A percentile compares a stretch with the other conserved stretches of the same genome.
phyloP scores from a whole-genome alignment of 2,329 filamentous ascomycete species.

The Penicillium sp. region DNA sequence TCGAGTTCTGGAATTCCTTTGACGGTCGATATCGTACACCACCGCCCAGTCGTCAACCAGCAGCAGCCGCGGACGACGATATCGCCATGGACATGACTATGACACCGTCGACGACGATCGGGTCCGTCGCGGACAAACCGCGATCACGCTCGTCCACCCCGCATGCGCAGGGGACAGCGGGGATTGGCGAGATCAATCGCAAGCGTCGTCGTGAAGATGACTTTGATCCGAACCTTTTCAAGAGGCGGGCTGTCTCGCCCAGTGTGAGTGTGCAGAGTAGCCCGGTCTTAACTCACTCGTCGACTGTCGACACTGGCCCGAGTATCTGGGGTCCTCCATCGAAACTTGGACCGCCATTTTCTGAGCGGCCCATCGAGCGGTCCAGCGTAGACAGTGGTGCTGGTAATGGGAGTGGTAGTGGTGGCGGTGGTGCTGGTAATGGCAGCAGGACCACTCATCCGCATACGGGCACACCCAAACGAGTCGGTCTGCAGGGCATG shows the following conservation, averaged over 20 bases:
- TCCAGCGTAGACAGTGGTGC: slow-evolving; percentile 43
- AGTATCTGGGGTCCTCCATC: slow-evolving; percentile 74
- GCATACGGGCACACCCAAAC: slow-evolving; percentile 48
- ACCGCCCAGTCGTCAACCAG: slow-evolving; percentile 63
- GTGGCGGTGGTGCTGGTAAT: slow-evolving; percentile 53
- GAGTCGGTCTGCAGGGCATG: slow-evolving; percentile 89
- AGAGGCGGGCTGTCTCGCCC: slow-evolving; percentile 87
- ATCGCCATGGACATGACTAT: slow-evolving; percentile 36
- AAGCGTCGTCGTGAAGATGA: slow-evolving; percentile 89
- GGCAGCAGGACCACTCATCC: slow-evolving; percentile 33
- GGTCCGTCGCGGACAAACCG: slow-evolving; percentile 34
- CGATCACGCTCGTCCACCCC: slow-evolving; percentile 47
- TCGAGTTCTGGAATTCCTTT: slow-evolving; percentile 79
- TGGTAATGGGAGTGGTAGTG: slow-evolving; percentile 31
- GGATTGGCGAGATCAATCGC: slow-evolving; percentile 73
- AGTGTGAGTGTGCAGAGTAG: slow-evolving; percentile 91
- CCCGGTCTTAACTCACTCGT: slow-evolving; percentile 79
- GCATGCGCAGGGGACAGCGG: slow-evolving; percentile 50
- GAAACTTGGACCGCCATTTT: slow-evolving; percentile 54
- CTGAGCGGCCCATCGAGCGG: slow-evolving; percentile 54
- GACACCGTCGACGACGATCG: slow-evolving; percentile 40
- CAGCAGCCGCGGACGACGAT: slow-evolving; percentile 52
- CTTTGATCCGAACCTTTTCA: slow-evolving; percentile 84
- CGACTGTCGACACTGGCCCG: slow-evolving; percentile 66
- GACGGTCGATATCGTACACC: slow-evolving; percentile 70